These are phyloP conservation scores for Pythium sukuiense DNA, from an alignment of 352 stramenopile species.

Conservation along the genomic window DNA sequence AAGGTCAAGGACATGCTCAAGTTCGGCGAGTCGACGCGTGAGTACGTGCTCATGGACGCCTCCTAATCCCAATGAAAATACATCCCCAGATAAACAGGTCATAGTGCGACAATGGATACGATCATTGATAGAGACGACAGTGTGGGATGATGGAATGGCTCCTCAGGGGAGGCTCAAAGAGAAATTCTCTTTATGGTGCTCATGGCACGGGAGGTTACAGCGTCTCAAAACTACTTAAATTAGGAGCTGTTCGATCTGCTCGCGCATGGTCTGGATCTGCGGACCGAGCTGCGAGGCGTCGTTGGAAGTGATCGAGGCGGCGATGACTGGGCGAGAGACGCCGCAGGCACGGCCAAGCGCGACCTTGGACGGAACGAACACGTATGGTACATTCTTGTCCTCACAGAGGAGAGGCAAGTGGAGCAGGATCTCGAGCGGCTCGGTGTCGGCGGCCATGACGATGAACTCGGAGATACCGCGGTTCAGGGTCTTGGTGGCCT, in stretches of 20 bases:
- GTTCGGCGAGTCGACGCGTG: conserved; percentile 95
- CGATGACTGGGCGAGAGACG: conserved; percentile 98
- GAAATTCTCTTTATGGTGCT: conserved; percentile 1
- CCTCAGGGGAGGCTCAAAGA: not conserved
- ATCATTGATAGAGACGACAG: not conserved
- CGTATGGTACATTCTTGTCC: conserved; percentile 96
- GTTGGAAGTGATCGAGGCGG: conserved; percentile 98
- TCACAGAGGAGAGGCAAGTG: conserved; percentile 99
- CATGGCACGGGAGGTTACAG: not conserved
- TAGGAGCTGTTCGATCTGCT: conserved; percentile 99
- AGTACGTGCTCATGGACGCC: conserved; percentile 95
- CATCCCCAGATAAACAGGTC: not conserved
- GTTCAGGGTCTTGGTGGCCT: conserved; percentile 99
- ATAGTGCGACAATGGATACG: too few relatives aligned
- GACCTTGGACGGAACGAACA: conserved; percentile 96
- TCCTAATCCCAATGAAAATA: conserved; percentile 22
- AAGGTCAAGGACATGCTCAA: conserved; percentile 94
- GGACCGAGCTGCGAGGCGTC: conserved; percentile 98
- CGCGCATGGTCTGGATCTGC: conserved; percentile 99
- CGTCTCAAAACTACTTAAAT: conserved; percentile 89
- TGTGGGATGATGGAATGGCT: not conserved
- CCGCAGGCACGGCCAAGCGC: conserved; percentile 98
- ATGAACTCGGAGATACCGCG: conserved; percentile 99
- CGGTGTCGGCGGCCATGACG: conserved; percentile 99
- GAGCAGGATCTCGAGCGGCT: conserved; percentile 99